Conservation (phyloP, 2,329 filamentous ascomycete species). For the Verticillium dahliae region DNA sequence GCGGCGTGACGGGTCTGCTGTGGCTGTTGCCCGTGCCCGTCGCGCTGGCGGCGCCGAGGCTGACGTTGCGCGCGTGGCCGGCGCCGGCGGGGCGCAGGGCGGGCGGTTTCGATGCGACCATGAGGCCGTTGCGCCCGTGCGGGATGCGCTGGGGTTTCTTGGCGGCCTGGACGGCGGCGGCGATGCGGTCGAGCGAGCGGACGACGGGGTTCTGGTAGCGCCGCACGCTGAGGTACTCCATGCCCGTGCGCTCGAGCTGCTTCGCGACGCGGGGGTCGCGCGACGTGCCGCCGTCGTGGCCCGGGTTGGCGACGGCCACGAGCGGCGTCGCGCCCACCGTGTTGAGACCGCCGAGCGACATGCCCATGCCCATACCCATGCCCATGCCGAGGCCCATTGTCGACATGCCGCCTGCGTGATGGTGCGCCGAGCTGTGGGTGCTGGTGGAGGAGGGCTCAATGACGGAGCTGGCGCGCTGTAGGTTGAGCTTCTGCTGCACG, state of each 20-base stretch:
- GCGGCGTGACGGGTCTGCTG: conserved; percentile 21
- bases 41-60: conserved; percentile 15
- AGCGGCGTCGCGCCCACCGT: conserved; percentile 37
- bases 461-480: conserved; percentile 66
- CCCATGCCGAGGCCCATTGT: conserved; percentile 14
- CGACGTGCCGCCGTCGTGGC: conserved; percentile 43
- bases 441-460: conserved; percentile 56
- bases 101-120: conserved; percentile 13
- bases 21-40: conserved; percentile 13
- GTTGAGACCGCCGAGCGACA: conserved; percentile 19
- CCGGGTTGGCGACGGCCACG: conserved; percentile 45
- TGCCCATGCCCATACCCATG: conserved; percentile 12
- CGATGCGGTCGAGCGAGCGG: conserved; percentile 46
- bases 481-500: conserved; percentile 69
- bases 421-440: conserved; percentile 5
- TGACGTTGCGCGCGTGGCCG: conserved; percentile 31
- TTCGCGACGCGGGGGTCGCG: conserved; percentile 55
- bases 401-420: conserved; percentile 14
- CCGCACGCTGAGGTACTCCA: conserved; percentile 69
- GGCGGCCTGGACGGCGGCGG: conserved; percentile 24
- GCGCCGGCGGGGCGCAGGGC: conserved; percentile 10
- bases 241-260: conserved; percentile 61
- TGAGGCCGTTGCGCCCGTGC: conserved; percentile 25
- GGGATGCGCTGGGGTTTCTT: conserved; percentile 45
- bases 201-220: conserved; percentile 66